Percentiles rank a stretch among this genome's conserved stretches.
phyloP scores from a whole-genome alignment of 208 protist species.

The Acanthamoeba culbertsoni region DNA sequence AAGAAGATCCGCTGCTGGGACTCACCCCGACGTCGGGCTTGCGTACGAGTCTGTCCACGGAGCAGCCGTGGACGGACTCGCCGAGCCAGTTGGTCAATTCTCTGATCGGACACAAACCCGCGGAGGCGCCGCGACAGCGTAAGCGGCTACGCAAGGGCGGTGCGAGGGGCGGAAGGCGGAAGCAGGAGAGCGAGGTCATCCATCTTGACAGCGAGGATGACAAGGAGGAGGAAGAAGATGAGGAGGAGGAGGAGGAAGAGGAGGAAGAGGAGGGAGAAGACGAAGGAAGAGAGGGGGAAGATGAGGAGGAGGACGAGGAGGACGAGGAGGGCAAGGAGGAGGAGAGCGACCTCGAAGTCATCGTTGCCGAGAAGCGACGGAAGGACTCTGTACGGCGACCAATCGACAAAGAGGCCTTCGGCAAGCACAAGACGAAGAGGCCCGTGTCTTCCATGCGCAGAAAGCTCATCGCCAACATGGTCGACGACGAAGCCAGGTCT shows the following conservation, averaged over 20 bases:
- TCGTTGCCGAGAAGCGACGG: background rate
- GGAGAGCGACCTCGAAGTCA: background rate
- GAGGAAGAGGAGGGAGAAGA: background rate
- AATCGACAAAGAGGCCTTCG: background rate
- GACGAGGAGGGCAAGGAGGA: background rate
- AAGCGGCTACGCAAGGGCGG: background rate
- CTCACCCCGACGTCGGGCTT: background rate
- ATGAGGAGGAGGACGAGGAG: background rate
- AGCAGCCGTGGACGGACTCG: background rate
- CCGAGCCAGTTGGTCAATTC: background rate
- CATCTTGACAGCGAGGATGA: background rate
- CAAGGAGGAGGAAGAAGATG: background rate
- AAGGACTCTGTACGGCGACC: background rate
- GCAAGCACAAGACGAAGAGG: background rate
- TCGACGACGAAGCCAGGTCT: conserved; percentile 26
- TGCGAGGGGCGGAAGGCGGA: background rate
- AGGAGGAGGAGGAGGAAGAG: background rate
- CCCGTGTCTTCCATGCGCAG: background rate
- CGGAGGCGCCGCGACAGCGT: background rate
- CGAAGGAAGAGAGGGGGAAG: background rate
- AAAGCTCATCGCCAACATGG: background rate
- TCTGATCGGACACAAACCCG: background rate
- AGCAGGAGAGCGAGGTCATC: background rate
- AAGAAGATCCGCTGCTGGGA: background rate
- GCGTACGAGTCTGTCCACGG: background rate